Conservation (phyloP, 192 early-diverging fungal genomes). For the Helicostylum pulchrum region DNA sequence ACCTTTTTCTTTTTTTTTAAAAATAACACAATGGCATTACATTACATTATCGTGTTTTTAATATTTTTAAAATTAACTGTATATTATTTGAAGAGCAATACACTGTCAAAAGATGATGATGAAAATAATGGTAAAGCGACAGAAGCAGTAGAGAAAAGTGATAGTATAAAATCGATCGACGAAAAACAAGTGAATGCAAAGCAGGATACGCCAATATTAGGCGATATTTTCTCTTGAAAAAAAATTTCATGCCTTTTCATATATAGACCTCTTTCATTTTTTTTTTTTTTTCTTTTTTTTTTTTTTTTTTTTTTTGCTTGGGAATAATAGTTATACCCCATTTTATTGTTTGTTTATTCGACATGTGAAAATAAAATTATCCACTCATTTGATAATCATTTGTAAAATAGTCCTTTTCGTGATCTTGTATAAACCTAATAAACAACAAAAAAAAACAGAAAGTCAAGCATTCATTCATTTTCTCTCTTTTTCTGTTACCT, state of each 20-base stretch:
- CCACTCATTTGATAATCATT: slow-evolving; percentile 11
- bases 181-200: neutral
- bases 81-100: neutral
- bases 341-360: neutral
- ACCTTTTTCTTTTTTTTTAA: neutral
- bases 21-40: neutral
- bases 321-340: neutral
- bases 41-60: slow-evolving; percentile 9
- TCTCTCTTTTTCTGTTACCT: slow-evolving; percentile 55
- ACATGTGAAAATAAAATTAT: slow-evolving; percentile 4
- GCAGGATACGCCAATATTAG: neutral
- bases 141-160: no score
- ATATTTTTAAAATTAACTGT: slow-evolving; percentile 3
- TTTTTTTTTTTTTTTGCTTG: neutral
- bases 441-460: slow-evolving; percentile 3
- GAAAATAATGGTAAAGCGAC: neutral
- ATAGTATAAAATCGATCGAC: neutral
- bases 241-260: neutral
- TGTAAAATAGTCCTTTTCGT: slow-evolving; percentile 61
- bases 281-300: no score
- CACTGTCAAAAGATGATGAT: slow-evolving; percentile 1
- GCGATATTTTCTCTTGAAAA: neutral
- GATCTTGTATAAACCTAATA: slow-evolving; percentile 61
- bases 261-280: no score
- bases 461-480: neutral